Evolutionary conservation across 768 basidiomycete species (phyloP).

Genomic region (Ephemerocybe angulata): DNA sequence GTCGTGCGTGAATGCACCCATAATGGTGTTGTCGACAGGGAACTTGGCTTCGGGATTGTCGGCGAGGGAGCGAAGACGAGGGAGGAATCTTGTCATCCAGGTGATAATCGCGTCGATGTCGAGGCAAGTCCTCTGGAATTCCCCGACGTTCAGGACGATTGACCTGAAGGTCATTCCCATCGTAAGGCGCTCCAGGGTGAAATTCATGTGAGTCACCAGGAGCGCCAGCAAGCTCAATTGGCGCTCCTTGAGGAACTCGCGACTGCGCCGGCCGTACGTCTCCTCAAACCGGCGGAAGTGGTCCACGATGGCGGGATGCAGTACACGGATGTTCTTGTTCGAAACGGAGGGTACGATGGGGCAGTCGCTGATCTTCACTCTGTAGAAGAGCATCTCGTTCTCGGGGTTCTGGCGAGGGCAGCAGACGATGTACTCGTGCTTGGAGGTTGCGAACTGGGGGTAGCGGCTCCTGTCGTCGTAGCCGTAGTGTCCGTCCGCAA

Average conservation of each 20-base stretch:
- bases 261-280: background rate
- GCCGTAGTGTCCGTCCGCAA: background rate
- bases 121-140: background rate
- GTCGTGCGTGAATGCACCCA: background rate
- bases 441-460: background rate
- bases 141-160: background rate
- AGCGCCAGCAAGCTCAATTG: background rate
- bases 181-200: background rate
- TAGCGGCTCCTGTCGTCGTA: background rate
- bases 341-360: background rate
- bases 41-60: background rate
- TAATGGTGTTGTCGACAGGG: background rate
- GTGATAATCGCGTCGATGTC: background rate
- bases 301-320: background rate
- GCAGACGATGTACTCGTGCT: background rate
- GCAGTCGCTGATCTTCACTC: background rate
- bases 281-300: background rate
- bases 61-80: background rate
- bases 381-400: background rate
- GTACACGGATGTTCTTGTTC: background rate
- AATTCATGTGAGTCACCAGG: background rate
- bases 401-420: no score
- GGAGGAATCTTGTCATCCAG: background rate
- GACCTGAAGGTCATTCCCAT: background rate
- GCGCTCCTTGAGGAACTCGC: background rate